Evolutionary conservation across 2,329 filamentous ascomycete species (phyloP), one percentile per base, ranked within the genome.

Genomic region (Aspergillus pseudoterreus): DNA sequence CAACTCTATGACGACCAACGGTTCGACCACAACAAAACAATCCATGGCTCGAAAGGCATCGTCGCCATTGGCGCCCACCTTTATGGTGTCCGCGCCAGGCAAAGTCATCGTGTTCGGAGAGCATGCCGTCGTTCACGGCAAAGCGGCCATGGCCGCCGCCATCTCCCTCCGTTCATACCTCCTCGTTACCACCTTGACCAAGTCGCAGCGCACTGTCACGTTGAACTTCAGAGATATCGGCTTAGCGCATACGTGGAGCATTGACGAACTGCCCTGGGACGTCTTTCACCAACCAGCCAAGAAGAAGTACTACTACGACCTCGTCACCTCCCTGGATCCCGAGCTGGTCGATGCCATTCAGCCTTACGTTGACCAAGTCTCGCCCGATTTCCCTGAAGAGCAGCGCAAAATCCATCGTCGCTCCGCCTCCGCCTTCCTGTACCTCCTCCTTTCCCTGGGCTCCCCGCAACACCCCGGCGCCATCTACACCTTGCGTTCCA

Each of bases 101-200:
- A 99, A 99, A 71, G 94, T 96, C 67, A 99, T 99, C 70, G 90
- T 97, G 48, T 97, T 92, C 74, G 94, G 94, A 60, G 94, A 99
- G 72, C 94, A 99, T 75, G 88, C 94, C 2, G 94, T 97, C n/a
- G 94, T 99, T 17, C 85, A 99, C 67, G 92, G 92, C 67, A 97
- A 96, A 86, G 85, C 91, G 60, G 92, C 94, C 52, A 92, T 99
- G 71, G 94, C 94, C 47, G 95, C 94, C 21, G 87, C 94, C 27
- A 95, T 99, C 53, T 96, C 94, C 24, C 82, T 99, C 24, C 87
- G 94, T 61, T 97, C 94, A 42, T 99, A 97, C 70, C 87, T 99
- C 45, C 91, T 95, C 64, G 92, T 97, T 67, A 96, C 92, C 14
- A 89, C 92, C 12, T 83, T 96, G 43, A 95, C 91, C 57, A 96